These are phyloP conservation scores for Alnus rubra DNA, from an alignment of 306 rosid species.

Conservation along the genomic window DNA sequence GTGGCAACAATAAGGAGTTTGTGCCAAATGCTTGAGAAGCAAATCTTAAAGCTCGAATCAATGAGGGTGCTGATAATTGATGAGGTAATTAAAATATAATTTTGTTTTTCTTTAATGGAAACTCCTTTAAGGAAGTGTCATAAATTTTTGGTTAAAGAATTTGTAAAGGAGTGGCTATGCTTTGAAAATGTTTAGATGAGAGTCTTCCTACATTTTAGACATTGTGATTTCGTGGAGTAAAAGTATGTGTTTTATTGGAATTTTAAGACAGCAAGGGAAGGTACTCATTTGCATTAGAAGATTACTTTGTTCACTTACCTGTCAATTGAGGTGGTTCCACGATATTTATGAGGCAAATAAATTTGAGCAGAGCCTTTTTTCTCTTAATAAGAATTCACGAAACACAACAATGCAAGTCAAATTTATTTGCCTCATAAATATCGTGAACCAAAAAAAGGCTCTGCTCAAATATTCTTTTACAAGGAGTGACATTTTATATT, in stretches of 20 bases:
- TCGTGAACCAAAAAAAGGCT: background rate
- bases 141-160: background rate
- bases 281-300: background rate
- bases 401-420: too few relatives aligned
- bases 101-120: background rate
- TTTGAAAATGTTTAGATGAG: background rate
- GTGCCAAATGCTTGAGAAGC: constrained; percentile 81
- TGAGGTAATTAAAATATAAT: constrained; percentile 55
- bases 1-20: constrained; percentile 88
- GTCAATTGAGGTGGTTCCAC: background rate
- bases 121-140: background rate
- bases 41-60: constrained; percentile 57
- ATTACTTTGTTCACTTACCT: background rate
- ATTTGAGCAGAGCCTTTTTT: too few relatives aligned
- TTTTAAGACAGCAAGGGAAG: background rate
- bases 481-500: constrained; percentile 12
- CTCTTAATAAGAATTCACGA: too few relatives aligned
- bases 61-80: constrained; percentile 79
- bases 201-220: background rate
- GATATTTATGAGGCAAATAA: background rate
- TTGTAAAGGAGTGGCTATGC: background rate
- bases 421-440: too few relatives aligned
- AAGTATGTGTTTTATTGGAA: background rate
- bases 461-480: constrained; percentile 11
- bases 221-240: too few relatives aligned